Evolutionary conservation across 768 basidiomycete genomes (phyloP), one percentile per base, ranked within the genome.

Genomic region (Coprinellus aureogranulatus): DNA sequence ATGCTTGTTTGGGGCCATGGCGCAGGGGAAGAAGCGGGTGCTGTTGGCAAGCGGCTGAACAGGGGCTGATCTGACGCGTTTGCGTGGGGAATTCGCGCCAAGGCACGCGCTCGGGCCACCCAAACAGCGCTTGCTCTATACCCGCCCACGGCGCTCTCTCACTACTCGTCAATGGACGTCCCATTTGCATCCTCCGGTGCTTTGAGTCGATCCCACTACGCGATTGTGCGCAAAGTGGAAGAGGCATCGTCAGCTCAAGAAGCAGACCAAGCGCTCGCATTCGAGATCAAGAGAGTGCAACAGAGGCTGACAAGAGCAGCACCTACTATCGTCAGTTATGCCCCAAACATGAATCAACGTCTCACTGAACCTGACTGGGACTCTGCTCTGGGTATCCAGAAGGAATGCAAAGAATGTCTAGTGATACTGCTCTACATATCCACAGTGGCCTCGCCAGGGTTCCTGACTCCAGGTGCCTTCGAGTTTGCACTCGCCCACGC

Each of bases 171-270:
- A 50, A 90, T 91, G 89, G 82, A 91, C 48, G 82, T 90, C 2
- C 86, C 90, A 8, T 92, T 89, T 70, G 73, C 80, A 47, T 86
- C 87, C 9, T 94, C 92, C 37, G 89, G 90, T 47, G 90, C 92
- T 23, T 74, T 87, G 59, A 89, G 81, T 72, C 81, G 89, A 60
- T 77, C 82, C 2, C 89, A 94, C 61, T 94, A 92, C 71, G 72
- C 81, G 25, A 76, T 94, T 44, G 88, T 94, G 45, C 81, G 84
- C 55, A 87, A 82, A 57, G 79, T 91, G 9, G 92, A 94, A 72
- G 75, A 77, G 23, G 81, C 88, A 1, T 56, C 68, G 14, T 83
- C 88, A 3, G 62, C 77, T 0, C 81, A 84, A 59, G 75, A 78
- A 26, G 86, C 83, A 2, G 87, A 93, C 65, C 80, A 83, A 57